Percentiles rank a stretch among this genome's conserved stretches.
These are phyloP conservation scores for Teunomyces lycoperdinae DNA, from an alignment of 805 yeast genomes.

Conservation along the genomic window DNA sequence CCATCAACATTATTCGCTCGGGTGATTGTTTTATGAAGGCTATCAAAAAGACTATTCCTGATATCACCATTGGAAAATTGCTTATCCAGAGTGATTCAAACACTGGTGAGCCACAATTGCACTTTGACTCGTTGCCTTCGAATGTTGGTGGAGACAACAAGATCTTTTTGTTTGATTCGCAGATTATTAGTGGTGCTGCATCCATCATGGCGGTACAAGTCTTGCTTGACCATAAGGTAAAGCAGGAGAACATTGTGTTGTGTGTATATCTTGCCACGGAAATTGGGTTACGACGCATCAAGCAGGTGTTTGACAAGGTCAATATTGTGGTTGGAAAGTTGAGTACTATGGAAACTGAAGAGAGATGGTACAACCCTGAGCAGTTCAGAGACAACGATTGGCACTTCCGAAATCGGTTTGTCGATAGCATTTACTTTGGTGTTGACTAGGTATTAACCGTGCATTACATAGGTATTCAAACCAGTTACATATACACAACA, in stretches of 20 bases:
- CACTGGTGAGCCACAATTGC: slow-evolving; percentile 94
- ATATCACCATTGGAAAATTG: slow-evolving; percentile 75
- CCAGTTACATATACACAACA: no score
- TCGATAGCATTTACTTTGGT: slow-evolving; percentile 80
- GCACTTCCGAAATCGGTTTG: slow-evolving; percentile 64
- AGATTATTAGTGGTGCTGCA: slow-evolving; percentile 88
- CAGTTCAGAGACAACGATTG: slow-evolving; percentile 48
- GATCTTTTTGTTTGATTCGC: slow-evolving; percentile 79
- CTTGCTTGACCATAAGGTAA: slow-evolving; percentile 74
- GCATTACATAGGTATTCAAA: neutral
- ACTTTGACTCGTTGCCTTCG: slow-evolving; percentile 71
- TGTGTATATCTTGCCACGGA: slow-evolving; percentile 77
- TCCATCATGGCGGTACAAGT: slow-evolving; percentile 93
- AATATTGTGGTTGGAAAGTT: slow-evolving; percentile 67
- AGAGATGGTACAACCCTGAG: slow-evolving; percentile 29
- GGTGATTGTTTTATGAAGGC: slow-evolving; percentile 91
- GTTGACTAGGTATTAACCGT: slow-evolving; percentile 32
- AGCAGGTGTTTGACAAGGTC: slow-evolving; percentile 70
- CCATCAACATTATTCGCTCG: slow-evolving; percentile 79
- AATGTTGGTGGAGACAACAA: slow-evolving; percentile 20
- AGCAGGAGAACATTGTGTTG: slow-evolving; percentile 58
- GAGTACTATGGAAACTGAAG: slow-evolving; percentile 37
- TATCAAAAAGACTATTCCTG: slow-evolving; percentile 72
- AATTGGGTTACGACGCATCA: slow-evolving; percentile 68
- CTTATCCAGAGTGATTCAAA: slow-evolving; percentile 82